Conservation (phyloP, 2,329 filamentous ascomycete genomes). For the Teratosphaeria epicoccoides region DNA sequence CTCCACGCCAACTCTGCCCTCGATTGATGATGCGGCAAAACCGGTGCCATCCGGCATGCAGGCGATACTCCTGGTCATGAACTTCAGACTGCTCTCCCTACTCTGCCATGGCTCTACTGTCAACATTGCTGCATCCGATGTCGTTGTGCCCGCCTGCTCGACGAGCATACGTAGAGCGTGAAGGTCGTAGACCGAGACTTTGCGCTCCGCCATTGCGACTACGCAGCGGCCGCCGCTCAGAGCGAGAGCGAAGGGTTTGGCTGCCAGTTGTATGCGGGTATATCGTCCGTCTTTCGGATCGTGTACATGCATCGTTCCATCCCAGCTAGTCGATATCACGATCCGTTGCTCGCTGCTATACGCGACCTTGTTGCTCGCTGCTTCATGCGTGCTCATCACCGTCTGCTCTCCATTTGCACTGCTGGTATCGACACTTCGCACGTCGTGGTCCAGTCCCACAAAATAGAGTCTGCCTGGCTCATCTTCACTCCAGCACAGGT, state of each 20-base stretch:
- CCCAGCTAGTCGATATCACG: constrained; percentile 87
- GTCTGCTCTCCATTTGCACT: constrained; percentile 38
- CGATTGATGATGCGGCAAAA: constrained; percentile 85
- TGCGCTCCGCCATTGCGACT: constrained; percentile 86
- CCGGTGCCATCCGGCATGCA: constrained; percentile 96
- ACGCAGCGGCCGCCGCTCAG: constrained; percentile 75
- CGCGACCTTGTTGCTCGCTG: constrained; percentile 68
- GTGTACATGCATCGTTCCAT: constrained; percentile 80
- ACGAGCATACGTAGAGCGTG: constrained; percentile 50
- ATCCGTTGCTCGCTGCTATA: constrained; percentile 68
- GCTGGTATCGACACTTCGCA: constrained; percentile 56
- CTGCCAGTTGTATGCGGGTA: constrained; percentile 54
- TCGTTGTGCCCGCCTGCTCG: constrained; percentile 32
- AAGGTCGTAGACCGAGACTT: constrained; percentile 92
- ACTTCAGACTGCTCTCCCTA: constrained; percentile 87
- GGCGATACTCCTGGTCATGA: constrained; percentile 83
- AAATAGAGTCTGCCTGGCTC: constrained; percentile 61
- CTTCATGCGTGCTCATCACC: constrained; percentile 63
- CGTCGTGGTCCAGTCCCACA: constrained; percentile 76
- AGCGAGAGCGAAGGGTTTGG: constrained; percentile 79
- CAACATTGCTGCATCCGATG: constrained; percentile 7
- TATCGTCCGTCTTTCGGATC: constrained; percentile 35
- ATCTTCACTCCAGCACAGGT: constrained; percentile 77
- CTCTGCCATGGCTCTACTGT: constrained; percentile 65
- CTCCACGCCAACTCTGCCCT: constrained; percentile 90